phyloP scores from a whole-genome alignment of 495 filamentous ascomycete genomes.

The Lasiosphaeris hirsuta region DNA sequence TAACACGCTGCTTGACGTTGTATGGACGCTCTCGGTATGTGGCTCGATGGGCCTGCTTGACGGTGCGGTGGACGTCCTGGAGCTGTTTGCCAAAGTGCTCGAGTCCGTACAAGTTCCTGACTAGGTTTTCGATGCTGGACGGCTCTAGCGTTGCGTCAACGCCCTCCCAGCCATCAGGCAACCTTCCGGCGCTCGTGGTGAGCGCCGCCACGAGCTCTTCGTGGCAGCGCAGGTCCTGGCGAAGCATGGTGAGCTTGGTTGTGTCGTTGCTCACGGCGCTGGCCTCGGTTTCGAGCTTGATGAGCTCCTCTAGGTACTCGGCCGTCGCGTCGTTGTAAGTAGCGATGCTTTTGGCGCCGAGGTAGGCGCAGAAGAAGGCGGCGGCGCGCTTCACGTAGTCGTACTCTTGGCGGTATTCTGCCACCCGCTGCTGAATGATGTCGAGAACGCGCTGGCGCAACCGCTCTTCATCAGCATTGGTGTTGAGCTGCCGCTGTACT shows the following conservation, averaged over 20 bases:
- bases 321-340: slow-evolving; percentile 39
- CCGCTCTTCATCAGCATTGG: slow-evolving; percentile 20
- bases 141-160: too few relatives aligned
- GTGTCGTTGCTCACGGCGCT: slow-evolving; percentile 27
- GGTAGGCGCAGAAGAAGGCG: slow-evolving; percentile 35
- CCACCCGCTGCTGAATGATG: slow-evolving; percentile 17
- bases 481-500: slow-evolving; percentile 24
- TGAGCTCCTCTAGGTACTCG: slow-evolving; percentile 36
- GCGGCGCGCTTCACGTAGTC: slow-evolving; percentile 31
- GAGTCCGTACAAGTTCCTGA: neutral
- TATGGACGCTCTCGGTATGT: slow-evolving; percentile 7
- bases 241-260: slow-evolving; percentile 2
- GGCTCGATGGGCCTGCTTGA: neutral
- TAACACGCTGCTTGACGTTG: too few relatives aligned
- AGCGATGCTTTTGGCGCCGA: slow-evolving; percentile 36
- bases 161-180: neutral
- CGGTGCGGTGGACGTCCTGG: neutral
- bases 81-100: slow-evolving; percentile 3
- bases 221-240: neutral
- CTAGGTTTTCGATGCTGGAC: too few relatives aligned
- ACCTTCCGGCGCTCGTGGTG: neutral
- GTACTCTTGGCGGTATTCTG: slow-evolving; percentile 32
- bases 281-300: too few relatives aligned
- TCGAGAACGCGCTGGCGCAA: slow-evolving; percentile 23
- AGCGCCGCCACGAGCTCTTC: neutral